Conservation (phyloP, 345 rosid genomes). For the Cardiospermum halicacabum region DNA sequence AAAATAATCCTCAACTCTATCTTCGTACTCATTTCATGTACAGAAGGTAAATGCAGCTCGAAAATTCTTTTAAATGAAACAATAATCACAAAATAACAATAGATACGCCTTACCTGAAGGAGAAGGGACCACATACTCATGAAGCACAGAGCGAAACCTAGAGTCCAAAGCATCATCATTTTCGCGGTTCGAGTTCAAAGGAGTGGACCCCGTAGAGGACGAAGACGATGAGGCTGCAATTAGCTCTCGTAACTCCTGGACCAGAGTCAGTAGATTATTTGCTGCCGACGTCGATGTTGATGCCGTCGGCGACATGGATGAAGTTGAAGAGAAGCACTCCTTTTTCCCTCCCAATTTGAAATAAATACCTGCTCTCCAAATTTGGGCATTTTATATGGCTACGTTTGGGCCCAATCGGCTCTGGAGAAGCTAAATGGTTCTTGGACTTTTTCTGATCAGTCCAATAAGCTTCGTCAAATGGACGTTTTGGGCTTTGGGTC, state of each 20-base stretch:
- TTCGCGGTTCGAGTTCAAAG: constrained; percentile 27
- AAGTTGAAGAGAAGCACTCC: neutral
- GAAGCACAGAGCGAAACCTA: constrained; percentile 71
- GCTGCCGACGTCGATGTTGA: constrained; percentile 19
- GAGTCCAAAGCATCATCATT: constrained; percentile 45
- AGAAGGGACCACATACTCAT: constrained; percentile 72
- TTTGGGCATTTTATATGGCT: too few species aligned
- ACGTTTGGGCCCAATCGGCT: too few species aligned
- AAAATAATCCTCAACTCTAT: neutral
- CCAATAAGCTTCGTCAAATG: too few species aligned
- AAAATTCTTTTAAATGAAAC: neutral
- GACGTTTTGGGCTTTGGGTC: too few species aligned
- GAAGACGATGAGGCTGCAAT: constrained; percentile 71
- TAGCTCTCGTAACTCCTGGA: constrained; percentile 82
- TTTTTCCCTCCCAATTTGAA: constrained; percentile 19
- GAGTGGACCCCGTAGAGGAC: constrained; percentile 45
- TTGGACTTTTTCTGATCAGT: too few species aligned
- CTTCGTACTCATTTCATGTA: neutral
- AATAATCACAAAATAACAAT: constrained; percentile 2
- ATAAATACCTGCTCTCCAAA: too few species aligned
- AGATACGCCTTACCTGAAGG: constrained; percentile 41
- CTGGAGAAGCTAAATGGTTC: too few species aligned
- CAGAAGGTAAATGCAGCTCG: neutral
- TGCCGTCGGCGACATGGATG: neutral
- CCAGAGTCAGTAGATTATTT: constrained; percentile 56